Conservation (phyloP, 495 filamentous ascomycete genomes). For the Copromyces sp. region DNA sequence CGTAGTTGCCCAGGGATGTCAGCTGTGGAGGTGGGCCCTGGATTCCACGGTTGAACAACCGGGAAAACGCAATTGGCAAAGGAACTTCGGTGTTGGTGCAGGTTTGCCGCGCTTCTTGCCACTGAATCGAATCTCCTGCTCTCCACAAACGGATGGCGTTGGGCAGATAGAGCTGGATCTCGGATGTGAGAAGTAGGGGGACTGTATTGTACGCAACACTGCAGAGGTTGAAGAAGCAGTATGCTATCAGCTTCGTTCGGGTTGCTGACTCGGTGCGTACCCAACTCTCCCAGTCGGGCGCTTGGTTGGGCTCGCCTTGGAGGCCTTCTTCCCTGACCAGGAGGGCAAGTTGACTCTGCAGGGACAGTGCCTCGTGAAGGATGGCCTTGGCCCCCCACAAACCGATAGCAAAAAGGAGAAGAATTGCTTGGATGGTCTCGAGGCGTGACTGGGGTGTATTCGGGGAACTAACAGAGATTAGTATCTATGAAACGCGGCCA, state of each 20-base stretch:
- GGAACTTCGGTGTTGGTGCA: slow-evolving; percentile 33
- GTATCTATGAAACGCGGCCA: slow-evolving; percentile 2
- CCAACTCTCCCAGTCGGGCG: slow-evolving; percentile 48
- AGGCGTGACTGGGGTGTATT: slow-evolving; percentile 45
- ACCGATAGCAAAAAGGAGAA: slow-evolving; percentile 46
- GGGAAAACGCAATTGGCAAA: slow-evolving; percentile 40
- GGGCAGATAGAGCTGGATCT: slow-evolving; percentile 52
- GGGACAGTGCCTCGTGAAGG: slow-evolving; percentile 43
- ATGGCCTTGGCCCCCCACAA: slow-evolving; percentile 48
- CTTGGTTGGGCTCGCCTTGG: slow-evolving; percentile 28
- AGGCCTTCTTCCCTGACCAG: slow-evolving; percentile 46
- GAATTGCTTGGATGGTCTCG: slow-evolving; percentile 45
- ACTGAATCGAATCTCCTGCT: slow-evolving; percentile 39
- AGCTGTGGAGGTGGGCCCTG: slow-evolving; percentile 40
- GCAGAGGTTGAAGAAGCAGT: slow-evolving; percentile 50
- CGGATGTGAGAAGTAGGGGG: slow-evolving; percentile 49
- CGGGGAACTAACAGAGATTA: slow-evolving; percentile 29
- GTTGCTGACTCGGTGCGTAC: slow-evolving; percentile 41
- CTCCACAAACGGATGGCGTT: slow-evolving; percentile 43
- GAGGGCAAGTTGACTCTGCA: slow-evolving; percentile 44
- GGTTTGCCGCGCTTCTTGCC: slow-evolving; percentile 38
- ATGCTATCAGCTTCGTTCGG: slow-evolving; percentile 47
- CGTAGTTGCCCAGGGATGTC: slow-evolving; percentile 56
- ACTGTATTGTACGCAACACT: slow-evolving; percentile 49
- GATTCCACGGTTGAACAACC: slow-evolving; percentile 34